These are phyloP conservation scores for Phytophthora crassamura DNA, from an alignment of 352 stramenopile species.

Conservation along the genomic window DNA sequence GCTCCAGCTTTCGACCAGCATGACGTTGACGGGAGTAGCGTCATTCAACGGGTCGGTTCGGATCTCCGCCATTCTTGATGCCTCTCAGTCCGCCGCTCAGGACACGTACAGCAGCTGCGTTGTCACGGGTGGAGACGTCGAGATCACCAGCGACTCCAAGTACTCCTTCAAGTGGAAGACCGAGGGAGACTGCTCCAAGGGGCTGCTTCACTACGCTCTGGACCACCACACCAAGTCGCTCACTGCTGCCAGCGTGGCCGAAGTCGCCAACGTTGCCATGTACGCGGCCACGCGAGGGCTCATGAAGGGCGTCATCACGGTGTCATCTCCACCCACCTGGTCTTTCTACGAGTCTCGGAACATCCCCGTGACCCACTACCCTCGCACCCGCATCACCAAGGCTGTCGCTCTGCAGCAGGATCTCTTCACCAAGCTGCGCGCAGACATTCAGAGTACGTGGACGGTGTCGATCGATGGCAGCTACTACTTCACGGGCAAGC, in stretches of 20 bases:
- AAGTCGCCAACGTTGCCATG: conserved; percentile 46
- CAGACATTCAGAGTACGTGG: conserved; percentile 66
- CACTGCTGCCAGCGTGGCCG: conserved; percentile 43
- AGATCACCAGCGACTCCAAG: conserved; percentile 48
- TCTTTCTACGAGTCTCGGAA: conserved; percentile 47
- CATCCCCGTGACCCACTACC: conserved; percentile 70
- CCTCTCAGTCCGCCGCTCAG: conserved; percentile 55
- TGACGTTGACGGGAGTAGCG: conserved; percentile 40
- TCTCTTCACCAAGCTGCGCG: conserved; percentile 54
- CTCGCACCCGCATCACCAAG: conserved; percentile 47
- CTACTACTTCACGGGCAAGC: conserved; percentile 84
- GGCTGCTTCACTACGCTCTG: conserved; percentile 69
- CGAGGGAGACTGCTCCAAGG: conserved; percentile 53
- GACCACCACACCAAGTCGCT: conserved; percentile 67
- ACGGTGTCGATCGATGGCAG: conserved; percentile 54
- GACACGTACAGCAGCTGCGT: conserved; percentile 74
- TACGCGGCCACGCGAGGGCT: conserved; percentile 58
- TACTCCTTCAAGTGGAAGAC: conserved; percentile 76
- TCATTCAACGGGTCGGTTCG: conserved; percentile 58
- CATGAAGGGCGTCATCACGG: conserved; percentile 62
- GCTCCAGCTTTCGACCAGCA: conserved; percentile 51
- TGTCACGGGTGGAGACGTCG: conserved; percentile 53
- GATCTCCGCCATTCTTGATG: conserved; percentile 46
- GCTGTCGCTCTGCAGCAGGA: conserved; percentile 40
- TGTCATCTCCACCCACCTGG: conserved; percentile 51